Evolutionary conservation across 2,329 filamentous ascomycete species (phyloP).

Genomic region (Whalleya microplaca): DNA sequence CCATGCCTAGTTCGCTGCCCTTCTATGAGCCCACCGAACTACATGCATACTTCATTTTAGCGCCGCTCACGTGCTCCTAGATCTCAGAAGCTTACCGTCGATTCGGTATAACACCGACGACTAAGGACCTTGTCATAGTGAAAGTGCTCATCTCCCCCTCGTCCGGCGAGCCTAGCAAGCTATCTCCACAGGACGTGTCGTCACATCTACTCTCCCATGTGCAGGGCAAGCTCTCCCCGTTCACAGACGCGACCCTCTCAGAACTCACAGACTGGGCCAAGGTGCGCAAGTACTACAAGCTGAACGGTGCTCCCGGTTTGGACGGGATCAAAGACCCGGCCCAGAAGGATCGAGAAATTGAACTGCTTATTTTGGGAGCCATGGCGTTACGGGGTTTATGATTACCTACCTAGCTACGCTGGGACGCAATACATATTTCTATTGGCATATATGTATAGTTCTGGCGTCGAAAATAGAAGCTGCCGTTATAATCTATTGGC

Average conservation of each 20-base stretch:
- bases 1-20: slow-evolving; percentile 3
- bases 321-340: slow-evolving; percentile 49
- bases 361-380: slow-evolving; percentile 70
- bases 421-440: no score
- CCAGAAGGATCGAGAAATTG: slow-evolving; percentile 59
- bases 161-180: neutral
- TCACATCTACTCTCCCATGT: slow-evolving; percentile 65
- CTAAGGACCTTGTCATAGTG: slow-evolving; percentile 74
- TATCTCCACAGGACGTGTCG: slow-evolving; percentile 50
- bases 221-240: slow-evolving; percentile 60
- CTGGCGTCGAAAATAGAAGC: no score
- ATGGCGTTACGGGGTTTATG: slow-evolving; percentile 75
- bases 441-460: no score
- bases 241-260: slow-evolving; percentile 67
- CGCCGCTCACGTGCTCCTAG: slow-evolving; percentile 46
- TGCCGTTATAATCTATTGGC: no score
- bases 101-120: slow-evolving; percentile 77
- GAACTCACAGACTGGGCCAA: slow-evolving; percentile 66
- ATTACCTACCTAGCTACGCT: neutral
- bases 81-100: slow-evolving; percentile 90
- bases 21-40: no score
- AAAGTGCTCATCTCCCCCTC: slow-evolving; percentile 67
- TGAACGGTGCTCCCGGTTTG: slow-evolving; percentile 64
- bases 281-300: slow-evolving; percentile 85
- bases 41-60: neutral